A percentile compares a stretch with the other conserved stretches of the same genome.
Evolutionary conservation across 768 basidiomycete genomes (phyloP).

Genomic region (Lactarius sp.): DNA sequence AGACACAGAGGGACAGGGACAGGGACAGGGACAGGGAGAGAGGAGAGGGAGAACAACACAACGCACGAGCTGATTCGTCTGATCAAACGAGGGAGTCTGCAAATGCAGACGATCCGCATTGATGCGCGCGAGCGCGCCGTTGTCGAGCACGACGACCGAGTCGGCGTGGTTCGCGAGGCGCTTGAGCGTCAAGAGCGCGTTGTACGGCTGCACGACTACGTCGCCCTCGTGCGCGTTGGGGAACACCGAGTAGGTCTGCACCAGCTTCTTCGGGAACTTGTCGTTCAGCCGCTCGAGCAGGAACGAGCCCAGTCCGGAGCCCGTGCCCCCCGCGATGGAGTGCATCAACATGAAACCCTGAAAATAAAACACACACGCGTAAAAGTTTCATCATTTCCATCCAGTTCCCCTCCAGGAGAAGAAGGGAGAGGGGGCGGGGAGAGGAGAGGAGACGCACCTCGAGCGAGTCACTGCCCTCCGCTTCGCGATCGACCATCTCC

Average conservation of each 20-base stretch:
- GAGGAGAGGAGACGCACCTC: conserved; percentile 63
- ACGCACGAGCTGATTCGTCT: conserved; percentile 81
- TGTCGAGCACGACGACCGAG: conserved; percentile 95
- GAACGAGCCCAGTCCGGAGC: conserved; percentile 97
- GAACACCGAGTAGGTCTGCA: conserved; percentile 98
- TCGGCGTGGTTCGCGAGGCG: conserved; percentile 95
- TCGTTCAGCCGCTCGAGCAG: conserved; percentile 94
- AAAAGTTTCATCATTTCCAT: background rate
- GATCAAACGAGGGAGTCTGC: conserved; percentile 83
- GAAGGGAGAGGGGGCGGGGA: background rate
- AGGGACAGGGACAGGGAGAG: background rate
- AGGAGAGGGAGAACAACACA: background rate
- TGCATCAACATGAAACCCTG: conserved; percentile 99
- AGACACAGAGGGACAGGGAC: too few relatives aligned
- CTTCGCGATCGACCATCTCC: conserved; percentile 98
- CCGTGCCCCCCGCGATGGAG: conserved; percentile 97
- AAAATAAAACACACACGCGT: background rate
- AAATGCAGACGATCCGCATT: conserved; percentile 88
- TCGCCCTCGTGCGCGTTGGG: conserved; percentile 91
- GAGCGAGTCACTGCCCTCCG: conserved; percentile 93
- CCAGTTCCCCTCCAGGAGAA: background rate
- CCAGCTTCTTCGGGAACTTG: conserved; percentile 97
- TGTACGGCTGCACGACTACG: conserved; percentile 98
- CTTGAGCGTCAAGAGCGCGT: conserved; percentile 89
- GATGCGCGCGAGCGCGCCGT: conserved; percentile 88